These are phyloP conservation scores for Rhexocercosporidium sp. DNA, from an alignment of 2,329 filamentous ascomycete genomes.

Conservation along the genomic window DNA sequence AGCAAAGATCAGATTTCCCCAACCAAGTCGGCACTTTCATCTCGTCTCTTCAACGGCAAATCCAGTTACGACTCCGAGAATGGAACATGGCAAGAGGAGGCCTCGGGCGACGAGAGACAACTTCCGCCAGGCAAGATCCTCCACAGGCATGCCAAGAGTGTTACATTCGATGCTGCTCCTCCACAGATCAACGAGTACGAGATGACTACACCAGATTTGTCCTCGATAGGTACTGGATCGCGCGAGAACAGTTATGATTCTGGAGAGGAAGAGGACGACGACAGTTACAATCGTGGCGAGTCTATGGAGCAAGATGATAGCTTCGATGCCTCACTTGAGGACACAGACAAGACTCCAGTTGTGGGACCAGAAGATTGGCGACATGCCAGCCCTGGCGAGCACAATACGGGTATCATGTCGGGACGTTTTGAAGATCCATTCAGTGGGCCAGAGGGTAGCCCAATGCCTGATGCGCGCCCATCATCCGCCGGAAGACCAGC, in stretches of 20 bases:
- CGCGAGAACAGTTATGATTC: conserved; percentile 94
- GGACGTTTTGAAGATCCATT: conserved; percentile 66
- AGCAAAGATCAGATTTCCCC: conserved; percentile 79
- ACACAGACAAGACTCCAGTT: conserved; percentile 95
- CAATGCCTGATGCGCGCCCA: conserved; percentile 59
- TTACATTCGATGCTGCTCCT: conserved; percentile 93
- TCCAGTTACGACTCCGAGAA: conserved; percentile 70
- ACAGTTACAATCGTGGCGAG: conserved; percentile 56
- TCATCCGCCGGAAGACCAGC: conserved; percentile 52
- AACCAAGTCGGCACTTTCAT: conserved; percentile 86
- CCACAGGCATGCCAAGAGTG: conserved; percentile 90
- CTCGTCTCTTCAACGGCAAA: conserved; percentile 64
- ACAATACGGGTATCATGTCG: conserved; percentile 34
- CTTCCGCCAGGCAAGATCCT: conserved; percentile 70
- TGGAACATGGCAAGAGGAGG: conserved; percentile 70
- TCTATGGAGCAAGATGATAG: conserved; percentile 75
- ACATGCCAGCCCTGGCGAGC: conserved; percentile 62
- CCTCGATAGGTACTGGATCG: conserved; percentile 86
- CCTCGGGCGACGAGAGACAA: conserved; percentile 63
- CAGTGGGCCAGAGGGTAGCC: conserved; percentile 65
- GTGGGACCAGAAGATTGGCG: conserved; percentile 98
- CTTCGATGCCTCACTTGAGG: conserved; percentile 93
- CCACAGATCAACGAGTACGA: conserved; percentile 98
- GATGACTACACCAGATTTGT: conserved; percentile 96
- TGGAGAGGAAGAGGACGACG: conserved; percentile 76